Evolutionary conservation across 2,329 filamentous ascomycete species (phyloP).

Genomic region (Whalleya microplaca): DNA sequence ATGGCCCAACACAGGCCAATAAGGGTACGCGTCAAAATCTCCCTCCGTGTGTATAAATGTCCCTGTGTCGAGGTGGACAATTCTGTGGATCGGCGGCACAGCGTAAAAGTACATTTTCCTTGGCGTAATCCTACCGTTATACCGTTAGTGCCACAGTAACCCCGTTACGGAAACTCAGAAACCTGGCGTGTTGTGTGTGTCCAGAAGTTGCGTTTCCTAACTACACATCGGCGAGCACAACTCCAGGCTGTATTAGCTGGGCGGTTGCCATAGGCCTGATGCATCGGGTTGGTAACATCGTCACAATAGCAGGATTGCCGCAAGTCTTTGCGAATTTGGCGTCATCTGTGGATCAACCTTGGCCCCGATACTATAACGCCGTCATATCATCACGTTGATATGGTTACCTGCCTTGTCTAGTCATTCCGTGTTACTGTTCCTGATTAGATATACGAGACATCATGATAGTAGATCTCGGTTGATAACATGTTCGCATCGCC

Average conservation of each 20-base stretch:
- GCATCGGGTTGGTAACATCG: conserved; percentile 21
- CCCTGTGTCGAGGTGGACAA: conserved; percentile 14
- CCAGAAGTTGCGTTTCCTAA: conserved; percentile 25
- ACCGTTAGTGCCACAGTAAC: conserved; percentile 25
- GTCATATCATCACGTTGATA: conserved; percentile 26
- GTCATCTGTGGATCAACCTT: conserved; percentile 23
- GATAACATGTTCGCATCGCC: conserved; percentile 22
- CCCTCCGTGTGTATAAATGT: background rate
- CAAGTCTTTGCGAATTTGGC: conserved; percentile 28
- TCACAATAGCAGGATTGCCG: conserved; percentile 30
- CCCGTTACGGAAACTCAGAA: conserved; percentile 29
- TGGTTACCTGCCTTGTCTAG: conserved; percentile 32
- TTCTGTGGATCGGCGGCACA: conserved; percentile 26
- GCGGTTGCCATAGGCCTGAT: conserved; percentile 16
- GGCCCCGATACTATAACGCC: conserved; percentile 24
- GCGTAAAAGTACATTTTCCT: conserved; percentile 23
- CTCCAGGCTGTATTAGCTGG: background rate
- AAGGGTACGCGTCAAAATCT: conserved; percentile 16
- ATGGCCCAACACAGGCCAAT: conserved; percentile 15
- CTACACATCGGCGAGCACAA: conserved; percentile 2
- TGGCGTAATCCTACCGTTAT: conserved; percentile 30
- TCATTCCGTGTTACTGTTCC: conserved; percentile 32
- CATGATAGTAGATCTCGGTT: conserved; percentile 29
- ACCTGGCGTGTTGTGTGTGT: conserved; percentile 5
- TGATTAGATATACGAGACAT: conserved; percentile 29